phyloP scores from a whole-genome alignment of 805 yeast species.

The Metschnikowia lachancei region DNA sequence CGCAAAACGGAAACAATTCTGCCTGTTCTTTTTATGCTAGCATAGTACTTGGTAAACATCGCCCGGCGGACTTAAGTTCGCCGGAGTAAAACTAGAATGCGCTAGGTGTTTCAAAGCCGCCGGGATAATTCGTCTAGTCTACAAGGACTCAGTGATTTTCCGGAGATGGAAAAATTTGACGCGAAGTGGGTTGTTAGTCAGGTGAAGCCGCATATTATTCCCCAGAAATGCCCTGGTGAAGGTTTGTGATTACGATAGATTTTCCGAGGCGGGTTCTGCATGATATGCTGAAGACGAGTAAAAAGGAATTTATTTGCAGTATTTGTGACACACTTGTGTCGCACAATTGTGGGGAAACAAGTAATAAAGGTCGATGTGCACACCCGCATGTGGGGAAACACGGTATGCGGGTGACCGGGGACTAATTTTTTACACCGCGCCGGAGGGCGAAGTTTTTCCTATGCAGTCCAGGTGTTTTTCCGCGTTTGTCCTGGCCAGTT shows the following conservation, averaged over 20 bases:
- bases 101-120: too few species aligned
- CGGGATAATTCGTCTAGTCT: too few species aligned
- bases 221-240: background rate
- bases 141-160: too few species aligned
- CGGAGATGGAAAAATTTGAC: background rate
- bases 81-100: too few species aligned
- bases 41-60: too few species aligned
- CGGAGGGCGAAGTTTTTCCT: background rate
- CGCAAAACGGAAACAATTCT: background rate
- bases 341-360: slow-evolving; percentile 11
- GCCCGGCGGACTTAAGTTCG: too few species aligned
- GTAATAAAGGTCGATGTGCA: background rate
- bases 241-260: background rate
- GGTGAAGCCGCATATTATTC: background rate
- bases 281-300: slow-evolving; percentile 1
- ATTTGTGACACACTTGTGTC: background rate
- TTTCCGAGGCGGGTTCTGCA: slow-evolving; percentile 2
- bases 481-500: too few species aligned
- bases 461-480: too few species aligned
- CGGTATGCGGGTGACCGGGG: slow-evolving; percentile 1
- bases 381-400: background rate
- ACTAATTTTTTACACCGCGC: background rate
- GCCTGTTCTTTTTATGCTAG: too few species aligned
- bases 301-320: slow-evolving; percentile 4
- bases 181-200: background rate